Base-by-base conservation (phyloP, 2,329 filamentous ascomycete species). In the Nigrospora sphaerica region DNA sequence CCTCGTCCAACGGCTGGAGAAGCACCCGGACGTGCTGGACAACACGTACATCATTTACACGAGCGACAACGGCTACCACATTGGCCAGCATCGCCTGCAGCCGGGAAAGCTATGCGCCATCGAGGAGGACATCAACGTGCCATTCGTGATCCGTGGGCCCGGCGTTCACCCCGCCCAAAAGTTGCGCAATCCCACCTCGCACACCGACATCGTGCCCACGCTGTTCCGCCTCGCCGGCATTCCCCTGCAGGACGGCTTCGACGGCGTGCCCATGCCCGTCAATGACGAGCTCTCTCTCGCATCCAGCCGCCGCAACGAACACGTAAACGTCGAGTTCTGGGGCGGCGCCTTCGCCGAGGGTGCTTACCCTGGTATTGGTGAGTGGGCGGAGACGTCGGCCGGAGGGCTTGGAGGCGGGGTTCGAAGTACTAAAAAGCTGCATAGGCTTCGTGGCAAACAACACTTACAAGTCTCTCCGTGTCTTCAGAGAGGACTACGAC, bases 381-480 rank as follows among this genome's bases (percentile, higher is more conserved):
- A 37, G 35, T 37, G 12, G 11, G 6, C 4, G 34, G 34, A 23
- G 4, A 23, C 4, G 4, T 23, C 7, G 23, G 5, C 23, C 6
- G 7, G 7, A 9, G 7, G 23, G 38, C n/a, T n/a, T n/a, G 13
- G 38, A 39, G 12, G 19, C 19, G 14, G 14, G 16, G 39, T 12
- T n/a, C n/a, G 18, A 40, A 16, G 19, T 28, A 41, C 39, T 36
- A 32, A 34, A 3, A 36, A 6, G 9, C 6, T n/a, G 23, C 32
- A 14, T 28, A 37, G 19, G 10, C 3, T 5, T 3, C 17, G 45
- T 37, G 12, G 10, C 33, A 12, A 71, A 72, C 48, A 82, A 83
- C 52, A 83, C 79, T 0, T 84, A 83, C 67, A 83, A 84, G 61
- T 73, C 70, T 0, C 53, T 82, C 17, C 71, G 80, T n/a, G 61